phyloP scores from a whole-genome alignment of 441 rosid species.

The Adansonia grandidieri region DNA sequence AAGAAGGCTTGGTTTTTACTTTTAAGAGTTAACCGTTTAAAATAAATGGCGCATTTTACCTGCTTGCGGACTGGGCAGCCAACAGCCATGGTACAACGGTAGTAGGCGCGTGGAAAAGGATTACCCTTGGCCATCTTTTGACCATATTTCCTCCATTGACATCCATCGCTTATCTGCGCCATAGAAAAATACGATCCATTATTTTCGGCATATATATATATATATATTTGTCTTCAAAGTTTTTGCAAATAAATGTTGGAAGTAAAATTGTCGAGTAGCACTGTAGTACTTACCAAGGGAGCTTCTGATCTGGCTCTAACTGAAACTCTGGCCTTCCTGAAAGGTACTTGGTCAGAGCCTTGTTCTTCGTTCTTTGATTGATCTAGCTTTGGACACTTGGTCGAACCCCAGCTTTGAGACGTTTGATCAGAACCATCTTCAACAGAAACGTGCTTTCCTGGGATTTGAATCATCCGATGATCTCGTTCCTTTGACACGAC shows the following conservation, averaged over 20 bases:
- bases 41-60: constrained; percentile 30
- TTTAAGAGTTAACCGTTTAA: background rate
- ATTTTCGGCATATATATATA: background rate
- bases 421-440: constrained; percentile 43
- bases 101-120: constrained; percentile 88
- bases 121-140: constrained; percentile 88
- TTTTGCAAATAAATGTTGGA: background rate
- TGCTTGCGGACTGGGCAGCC: constrained; percentile 91
- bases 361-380: constrained; percentile 49
- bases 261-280: background rate
- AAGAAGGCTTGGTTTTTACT: background rate
- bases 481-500: constrained; percentile 39
- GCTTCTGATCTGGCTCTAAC: constrained; percentile 87
- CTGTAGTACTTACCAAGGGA: constrained; percentile 47
- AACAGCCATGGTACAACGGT: constrained; percentile 86
- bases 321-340: constrained; percentile 84
- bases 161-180: constrained; percentile 70
- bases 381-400: constrained; percentile 50
- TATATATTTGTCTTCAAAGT: background rate
- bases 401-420: constrained; percentile 45
- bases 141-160: constrained; percentile 92
- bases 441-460: constrained; percentile 37
- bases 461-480: constrained; percentile 26
- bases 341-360: constrained; percentile 44
- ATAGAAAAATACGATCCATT: background rate